phyloP scores from a whole-genome alignment of 2,329 filamentous ascomycete genomes.

The Lasiodiplodia citricola region DNA sequence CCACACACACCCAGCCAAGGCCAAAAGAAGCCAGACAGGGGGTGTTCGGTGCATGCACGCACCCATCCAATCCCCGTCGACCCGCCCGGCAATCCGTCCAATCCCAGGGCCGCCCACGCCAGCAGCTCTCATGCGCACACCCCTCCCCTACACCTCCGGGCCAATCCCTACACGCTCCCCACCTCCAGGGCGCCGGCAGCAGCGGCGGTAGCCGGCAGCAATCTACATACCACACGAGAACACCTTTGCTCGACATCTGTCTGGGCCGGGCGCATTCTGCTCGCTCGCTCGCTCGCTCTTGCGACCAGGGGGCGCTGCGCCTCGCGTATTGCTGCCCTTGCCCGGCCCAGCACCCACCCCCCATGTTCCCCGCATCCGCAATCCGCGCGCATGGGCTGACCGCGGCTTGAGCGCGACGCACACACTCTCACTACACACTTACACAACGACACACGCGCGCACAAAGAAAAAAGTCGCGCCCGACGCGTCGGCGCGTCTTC shows the following conservation, averaged over 20 bases:
- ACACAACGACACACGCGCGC: not conserved
- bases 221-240: not conserved
- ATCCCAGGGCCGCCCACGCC: not conserved
- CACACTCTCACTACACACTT: not conserved
- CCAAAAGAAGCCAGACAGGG: conserved; percentile 12
- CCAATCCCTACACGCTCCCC: conserved; percentile 5
- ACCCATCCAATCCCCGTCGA: conserved; percentile 1
- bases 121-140: not conserved
- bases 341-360: not conserved
- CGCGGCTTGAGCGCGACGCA: conserved; percentile 12
- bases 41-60: conserved; percentile 5
- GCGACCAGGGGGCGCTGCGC: not conserved
- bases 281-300: not conserved
- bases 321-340: conserved; percentile 13
- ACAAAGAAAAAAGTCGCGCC: not conserved
- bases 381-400: conserved; percentile 13
- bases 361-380: conserved; percentile 22
- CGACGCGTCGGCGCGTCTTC: not conserved
- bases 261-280: not conserved
- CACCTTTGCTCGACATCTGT: not conserved
- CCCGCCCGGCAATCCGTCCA: not conserved
- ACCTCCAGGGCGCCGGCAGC: conserved; percentile 4
- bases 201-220: conserved; percentile 13
- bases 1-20: conserved; percentile 6
- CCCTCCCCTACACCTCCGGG: not conserved